These are phyloP conservation scores for Grosmannia penicillata DNA, from an alignment of 2,329 filamentous ascomycete genomes.

Conservation along the genomic window DNA sequence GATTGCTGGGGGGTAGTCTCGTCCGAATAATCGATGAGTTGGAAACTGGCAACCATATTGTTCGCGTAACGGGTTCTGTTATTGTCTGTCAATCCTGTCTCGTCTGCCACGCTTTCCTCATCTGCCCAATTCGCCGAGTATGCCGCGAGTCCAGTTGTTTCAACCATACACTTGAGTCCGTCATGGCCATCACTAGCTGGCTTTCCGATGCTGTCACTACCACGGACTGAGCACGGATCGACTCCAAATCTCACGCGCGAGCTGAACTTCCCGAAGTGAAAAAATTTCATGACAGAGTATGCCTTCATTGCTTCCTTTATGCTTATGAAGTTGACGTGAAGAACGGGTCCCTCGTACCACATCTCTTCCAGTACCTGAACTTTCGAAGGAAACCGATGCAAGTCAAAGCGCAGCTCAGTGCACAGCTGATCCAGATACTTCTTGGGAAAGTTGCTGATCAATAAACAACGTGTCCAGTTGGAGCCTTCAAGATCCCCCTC, in stretches of 20 bases:
- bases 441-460: constrained; percentile 6
- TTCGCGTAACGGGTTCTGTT: not conserved
- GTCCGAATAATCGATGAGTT: too few species aligned
- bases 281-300: constrained; percentile 1
- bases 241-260: not conserved
- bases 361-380: constrained; percentile 7
- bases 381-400: not conserved
- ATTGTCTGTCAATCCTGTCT: not conserved
- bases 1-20: too few species aligned
- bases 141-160: constrained; percentile 6
- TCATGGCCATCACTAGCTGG: constrained; percentile 5
- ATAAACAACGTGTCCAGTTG: constrained; percentile 6
- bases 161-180: constrained; percentile 7
- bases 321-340: constrained; percentile 9
- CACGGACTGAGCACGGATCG: constrained; percentile 4
- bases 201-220: not conserved
- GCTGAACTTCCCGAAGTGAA: constrained; percentile 7
- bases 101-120: too few species aligned
- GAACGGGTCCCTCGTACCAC: constrained; percentile 6
- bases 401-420: constrained; percentile 4
- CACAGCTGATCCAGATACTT: constrained; percentile 6
- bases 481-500: not conserved
- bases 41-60: too few species aligned
- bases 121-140: constrained; percentile 3
- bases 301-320: constrained; percentile 7